Conservation (phyloP, 371 early-diverging fungal genomes). For the Mucor irregularis region DNA sequence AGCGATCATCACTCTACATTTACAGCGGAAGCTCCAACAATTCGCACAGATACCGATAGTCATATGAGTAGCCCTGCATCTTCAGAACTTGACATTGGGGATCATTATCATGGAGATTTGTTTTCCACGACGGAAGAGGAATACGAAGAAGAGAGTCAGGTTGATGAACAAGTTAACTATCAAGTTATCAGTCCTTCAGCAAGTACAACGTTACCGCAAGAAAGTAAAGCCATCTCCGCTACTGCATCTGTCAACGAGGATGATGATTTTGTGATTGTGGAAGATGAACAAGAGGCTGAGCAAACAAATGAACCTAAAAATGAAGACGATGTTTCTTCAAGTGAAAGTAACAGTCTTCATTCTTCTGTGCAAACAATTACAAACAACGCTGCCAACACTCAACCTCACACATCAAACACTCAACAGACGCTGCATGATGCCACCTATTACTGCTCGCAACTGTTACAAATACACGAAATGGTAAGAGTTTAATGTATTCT, state of each 20-base stretch:
- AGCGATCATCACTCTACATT: not conserved
- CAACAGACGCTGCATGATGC: not conserved
- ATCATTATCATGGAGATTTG: not conserved
- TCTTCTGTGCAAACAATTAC: constrained; percentile 2
- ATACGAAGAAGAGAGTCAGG: not conserved
- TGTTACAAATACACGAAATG: constrained; percentile 43
- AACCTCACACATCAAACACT: not conserved
- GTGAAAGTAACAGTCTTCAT: not conserved
- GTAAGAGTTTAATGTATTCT: constrained; percentile 10
- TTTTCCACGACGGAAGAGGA: not conserved
- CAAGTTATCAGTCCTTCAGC: constrained; percentile 1
- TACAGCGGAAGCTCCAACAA: not conserved
- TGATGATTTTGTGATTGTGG: constrained; percentile 10
- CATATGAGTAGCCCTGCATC: constrained; percentile 14
- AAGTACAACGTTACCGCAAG: not conserved
- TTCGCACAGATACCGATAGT: constrained; percentile 13
- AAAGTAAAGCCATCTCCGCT: not conserved
- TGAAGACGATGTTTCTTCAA: not conserved
- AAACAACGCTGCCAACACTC: not conserved
- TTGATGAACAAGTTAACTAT: not conserved
- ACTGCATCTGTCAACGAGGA: no score
- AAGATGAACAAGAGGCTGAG: not conserved
- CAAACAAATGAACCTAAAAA: not conserved
- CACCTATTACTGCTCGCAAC: constrained; percentile 16
- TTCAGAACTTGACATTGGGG: constrained; percentile 10